Evolutionary conservation across 768 basidiomycete genomes (phyloP), one percentile per base, ranked within the genome.

Genomic region (Russula griseocarnosa): DNA sequence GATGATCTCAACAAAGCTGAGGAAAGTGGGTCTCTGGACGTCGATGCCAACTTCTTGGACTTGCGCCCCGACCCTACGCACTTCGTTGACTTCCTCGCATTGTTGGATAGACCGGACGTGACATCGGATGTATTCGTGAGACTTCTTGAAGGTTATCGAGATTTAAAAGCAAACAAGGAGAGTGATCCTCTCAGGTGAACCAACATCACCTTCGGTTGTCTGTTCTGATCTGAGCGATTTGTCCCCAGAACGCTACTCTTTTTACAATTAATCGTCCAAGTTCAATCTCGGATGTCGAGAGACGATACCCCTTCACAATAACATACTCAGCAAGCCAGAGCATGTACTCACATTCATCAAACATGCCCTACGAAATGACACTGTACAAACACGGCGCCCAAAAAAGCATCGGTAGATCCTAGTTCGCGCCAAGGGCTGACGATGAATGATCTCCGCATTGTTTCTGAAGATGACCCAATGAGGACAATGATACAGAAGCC

Each of bases 341-440:
- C 85, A 94, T 61, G 81, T 95, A 11, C 73, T 98, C n/a, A 78
- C 82, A 3, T 97, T 97, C 71, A 79, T 98, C 28, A 88, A 87
- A 60, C 85, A 92, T 63, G 88, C 89, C 1, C 76, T 97, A 5
- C 83, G 86, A 54, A 75, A 28, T 54, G 28, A 61, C 38, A 34
- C 57, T 49, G 3, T n/a, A n/a, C 34, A 67, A 66, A 62, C n/a
- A 8, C 59, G 58, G 60, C 58, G 59, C 11, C 40, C 22, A 47
- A 61, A 42, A 32, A 38, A 60, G 30, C 24, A 9, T 16, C 55
- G 22, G 42, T 54, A 34, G 34, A 57, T 38, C 30, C 40, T 51
- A 38, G 60, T 51, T 22, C n/a, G 14, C 28, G 2, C 11, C 34
- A 30, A 68, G 74, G 72, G 44, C 73, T 77, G 26, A 70, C 70